phyloP scores from a whole-genome alignment of 2,329 filamentous ascomycete species.

The Diplodia scrobiculata region DNA sequence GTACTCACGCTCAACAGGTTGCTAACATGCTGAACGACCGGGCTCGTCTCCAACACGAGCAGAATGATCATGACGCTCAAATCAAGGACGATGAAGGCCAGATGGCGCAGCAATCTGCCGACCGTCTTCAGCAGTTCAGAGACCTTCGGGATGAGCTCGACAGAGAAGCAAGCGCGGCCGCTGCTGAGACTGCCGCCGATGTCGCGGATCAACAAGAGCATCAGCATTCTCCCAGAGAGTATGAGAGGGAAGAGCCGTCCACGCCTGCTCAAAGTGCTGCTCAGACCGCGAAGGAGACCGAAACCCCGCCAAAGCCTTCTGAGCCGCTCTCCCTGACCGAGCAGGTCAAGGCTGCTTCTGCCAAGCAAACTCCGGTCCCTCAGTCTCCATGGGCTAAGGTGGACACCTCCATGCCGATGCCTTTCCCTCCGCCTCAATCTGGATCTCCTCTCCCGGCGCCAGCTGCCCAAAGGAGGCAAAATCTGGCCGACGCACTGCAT shows the following conservation, averaged over 20 bases:
- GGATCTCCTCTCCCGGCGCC: constrained; percentile 84
- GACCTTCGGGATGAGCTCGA: constrained; percentile 59
- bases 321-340: constrained; percentile 73
- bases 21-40: constrained; percentile 63
- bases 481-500: constrained; percentile 73
- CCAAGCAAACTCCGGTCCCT: constrained; percentile 59
- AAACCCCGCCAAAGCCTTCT: constrained; percentile 37
- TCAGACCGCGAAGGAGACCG: constrained; percentile 18
- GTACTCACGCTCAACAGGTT: constrained; percentile 59
- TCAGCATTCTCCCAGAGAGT: constrained; percentile 34
- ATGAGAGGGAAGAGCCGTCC: constrained; percentile 31
- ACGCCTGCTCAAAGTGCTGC: constrained; percentile 13
- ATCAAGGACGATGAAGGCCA: constrained; percentile 52
- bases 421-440: constrained; percentile 72
- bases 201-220: constrained; percentile 33
- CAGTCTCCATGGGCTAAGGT: constrained; percentile 62
- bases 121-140: constrained; percentile 82
- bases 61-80: constrained; percentile 57
- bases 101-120: constrained; percentile 53
- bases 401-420: constrained; percentile 71
- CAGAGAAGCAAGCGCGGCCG: neutral
- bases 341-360: constrained; percentile 72
- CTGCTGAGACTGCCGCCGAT: constrained; percentile 28
- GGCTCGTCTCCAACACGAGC: constrained; percentile 62
- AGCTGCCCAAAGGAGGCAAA: constrained; percentile 82